A percentile compares a stretch with the other conserved stretches of the same genome.
Conservation (phyloP, 495 filamentous ascomycete genomes). For the Penicillium herquei region DNA sequence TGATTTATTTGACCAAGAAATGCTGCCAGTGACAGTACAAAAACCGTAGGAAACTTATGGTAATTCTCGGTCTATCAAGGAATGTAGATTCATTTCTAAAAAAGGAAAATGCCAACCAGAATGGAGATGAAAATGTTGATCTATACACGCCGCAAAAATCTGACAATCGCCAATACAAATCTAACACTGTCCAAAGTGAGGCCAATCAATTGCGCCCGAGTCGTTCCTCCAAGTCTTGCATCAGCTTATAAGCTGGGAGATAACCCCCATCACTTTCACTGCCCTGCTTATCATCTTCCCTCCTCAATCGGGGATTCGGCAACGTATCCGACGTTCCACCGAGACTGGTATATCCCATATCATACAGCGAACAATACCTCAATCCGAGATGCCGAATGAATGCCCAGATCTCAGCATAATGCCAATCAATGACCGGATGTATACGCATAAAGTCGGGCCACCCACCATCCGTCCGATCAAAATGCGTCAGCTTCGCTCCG, state of each 20-base stretch:
- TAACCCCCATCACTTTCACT: constrained; percentile 45
- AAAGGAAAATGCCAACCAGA: not conserved
- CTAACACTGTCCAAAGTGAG: not conserved
- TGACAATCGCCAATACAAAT: not conserved
- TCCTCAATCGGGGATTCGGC: constrained; percentile 75
- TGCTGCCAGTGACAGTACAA: not conserved
- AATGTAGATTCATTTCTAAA: not conserved
- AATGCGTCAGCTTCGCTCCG: constrained; percentile 70
- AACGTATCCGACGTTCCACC: constrained; percentile 88
- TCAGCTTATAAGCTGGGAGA: constrained; percentile 82
- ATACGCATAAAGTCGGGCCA: constrained; percentile 94
- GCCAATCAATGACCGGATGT: constrained; percentile 96
- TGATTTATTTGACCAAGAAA: constrained; percentile 10
- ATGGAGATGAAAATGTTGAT: not conserved
- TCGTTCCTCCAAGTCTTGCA: constrained; percentile 81
- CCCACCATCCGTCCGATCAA: constrained; percentile 80
- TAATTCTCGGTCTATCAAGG: constrained; percentile 15
- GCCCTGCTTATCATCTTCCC: constrained; percentile 28
- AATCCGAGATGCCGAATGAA: constrained; percentile 80
- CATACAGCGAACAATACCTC: constrained; percentile 82
- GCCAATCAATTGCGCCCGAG: constrained; percentile 66
- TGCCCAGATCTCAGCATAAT: constrained; percentile 92
- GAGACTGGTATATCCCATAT: constrained; percentile 80
- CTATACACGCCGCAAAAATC: constrained; percentile 8
- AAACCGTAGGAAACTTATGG: not conserved